Percentiles rank a stretch among this genome's conserved stretches.
Evolutionary conservation across 768 basidiomycete species (phyloP).

Genomic region (Heimioporus sp.): DNA sequence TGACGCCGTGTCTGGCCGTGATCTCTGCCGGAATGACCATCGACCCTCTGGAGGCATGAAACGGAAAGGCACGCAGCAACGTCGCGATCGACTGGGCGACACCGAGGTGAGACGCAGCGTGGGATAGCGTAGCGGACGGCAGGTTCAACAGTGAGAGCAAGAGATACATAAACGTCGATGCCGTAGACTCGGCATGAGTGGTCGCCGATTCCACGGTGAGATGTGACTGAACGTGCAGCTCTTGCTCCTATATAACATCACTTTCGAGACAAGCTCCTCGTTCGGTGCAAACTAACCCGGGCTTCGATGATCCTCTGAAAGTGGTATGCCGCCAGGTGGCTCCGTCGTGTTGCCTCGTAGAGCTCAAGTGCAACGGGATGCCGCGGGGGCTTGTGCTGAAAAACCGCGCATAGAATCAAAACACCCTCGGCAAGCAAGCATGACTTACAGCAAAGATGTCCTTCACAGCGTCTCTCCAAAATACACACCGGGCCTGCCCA

Average conservation of each 20-base stretch:
- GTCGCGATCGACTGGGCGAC: slow-evolving; percentile 68
- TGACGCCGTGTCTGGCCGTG: slow-evolving; percentile 73
- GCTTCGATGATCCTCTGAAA: slow-evolving; percentile 84
- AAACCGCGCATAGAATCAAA: slow-evolving; percentile 14
- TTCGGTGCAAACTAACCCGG: slow-evolving; percentile 49
- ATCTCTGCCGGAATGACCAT: slow-evolving; percentile 82
- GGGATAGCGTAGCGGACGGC: slow-evolving; percentile 56
- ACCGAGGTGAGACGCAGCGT: slow-evolving; percentile 82
- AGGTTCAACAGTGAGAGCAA: slow-evolving; percentile 65
- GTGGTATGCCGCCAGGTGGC: slow-evolving; percentile 67
- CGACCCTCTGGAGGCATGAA: slow-evolving; percentile 66
- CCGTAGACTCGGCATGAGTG: slow-evolving; percentile 76
- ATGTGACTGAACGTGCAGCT: slow-evolving; percentile 62
- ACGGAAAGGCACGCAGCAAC: slow-evolving; percentile 74
- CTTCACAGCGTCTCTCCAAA: slow-evolving; percentile 82
- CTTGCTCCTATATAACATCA: slow-evolving; percentile 51
- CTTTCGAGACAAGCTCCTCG: slow-evolving; percentile 13
- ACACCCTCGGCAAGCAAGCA: slow-evolving; percentile 12
- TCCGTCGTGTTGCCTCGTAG: slow-evolving; percentile 47
- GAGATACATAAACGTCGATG: slow-evolving; percentile 75
- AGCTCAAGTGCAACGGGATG: slow-evolving; percentile 82
- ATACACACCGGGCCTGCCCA: slow-evolving; percentile 84
- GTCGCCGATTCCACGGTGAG: slow-evolving; percentile 66
- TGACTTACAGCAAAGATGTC: slow-evolving; percentile 56
- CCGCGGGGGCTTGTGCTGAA: slow-evolving; percentile 69